Base-by-base conservation (phyloP, 306 rosid species). In the Quillaja saponaria region DNA sequence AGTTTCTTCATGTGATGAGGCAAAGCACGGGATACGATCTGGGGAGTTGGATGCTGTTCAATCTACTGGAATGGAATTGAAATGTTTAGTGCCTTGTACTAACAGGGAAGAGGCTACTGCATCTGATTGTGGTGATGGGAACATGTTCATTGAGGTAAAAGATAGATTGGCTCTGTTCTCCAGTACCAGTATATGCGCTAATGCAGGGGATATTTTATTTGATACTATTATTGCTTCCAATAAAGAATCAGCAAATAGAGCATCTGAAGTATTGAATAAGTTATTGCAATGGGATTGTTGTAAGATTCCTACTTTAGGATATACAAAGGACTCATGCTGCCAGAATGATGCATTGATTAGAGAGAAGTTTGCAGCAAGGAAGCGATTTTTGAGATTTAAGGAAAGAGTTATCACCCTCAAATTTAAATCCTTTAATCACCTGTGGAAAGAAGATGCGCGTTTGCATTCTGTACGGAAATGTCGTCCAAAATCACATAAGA, bases 381-480 rank as follows among this genome's bases (percentile, higher is more conserved):
- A 77, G 77, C 80, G 50, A 61, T 67, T 68, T 54, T 75, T 80
- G 34, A 90, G 74, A 69, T 83, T 94, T 49, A 85, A 83, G 84
- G 99, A 90, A 82, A 82, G 84, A 72, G 95, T 82, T 45, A 12
- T 83, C 49, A 70, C 95, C 50, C 75, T 94, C 6, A 90, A 85
- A 78, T 94, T 80, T 78, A 90, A 78, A 82, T 88, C 94, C 18
- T 79, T 81, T 75, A 89, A 75, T 57, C 95, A 80, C 55, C 50
- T 76, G 68, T 94, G 99, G 99, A 90, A 80, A 77, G 99, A 94
- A 77, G 85, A 87, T 60, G 42, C 80, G 86, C 82, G 77, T 13
- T 53, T 77, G 62, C 82, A 72, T 70, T 87, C 95, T 31, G 25
- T 80, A 13, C 80, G 68, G 71, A 89, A 87, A 73, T 76, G 71